These are phyloP conservation scores for Fimicolochytrium jonesii DNA, from an alignment of 192 early-diverging fungal genomes.

Conservation along the genomic window DNA sequence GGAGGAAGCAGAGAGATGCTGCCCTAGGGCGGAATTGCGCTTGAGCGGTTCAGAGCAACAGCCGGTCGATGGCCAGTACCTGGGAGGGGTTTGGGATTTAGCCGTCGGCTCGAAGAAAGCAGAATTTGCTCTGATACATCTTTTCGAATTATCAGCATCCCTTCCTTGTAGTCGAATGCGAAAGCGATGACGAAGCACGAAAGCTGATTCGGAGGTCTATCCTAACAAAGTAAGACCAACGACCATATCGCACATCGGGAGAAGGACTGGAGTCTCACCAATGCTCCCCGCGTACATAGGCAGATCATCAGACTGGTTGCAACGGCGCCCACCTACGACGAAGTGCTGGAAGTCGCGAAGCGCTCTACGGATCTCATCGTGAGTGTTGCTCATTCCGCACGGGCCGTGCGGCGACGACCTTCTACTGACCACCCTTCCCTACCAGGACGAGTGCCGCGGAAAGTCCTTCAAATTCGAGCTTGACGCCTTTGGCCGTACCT, in stretches of 20 bases:
- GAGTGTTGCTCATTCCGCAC: not conserved
- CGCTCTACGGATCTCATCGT: slow-evolving; percentile 55
- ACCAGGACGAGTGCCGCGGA: too few species aligned
- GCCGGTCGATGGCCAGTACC: too few species aligned
- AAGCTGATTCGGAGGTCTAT: slow-evolving; percentile 78
- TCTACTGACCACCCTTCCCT: too few species aligned
- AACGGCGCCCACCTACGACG: slow-evolving; percentile 53
- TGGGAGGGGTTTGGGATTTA: too few species aligned
- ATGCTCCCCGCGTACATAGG: slow-evolving; percentile 34
- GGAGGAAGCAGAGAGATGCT: too few species aligned
- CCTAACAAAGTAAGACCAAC: slow-evolving; percentile 76
- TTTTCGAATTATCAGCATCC: slow-evolving; percentile 52
- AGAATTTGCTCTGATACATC: too few species aligned
- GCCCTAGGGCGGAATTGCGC: too few species aligned
- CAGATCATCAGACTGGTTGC: slow-evolving; percentile 78
- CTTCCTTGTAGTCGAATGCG: slow-evolving; percentile 74
- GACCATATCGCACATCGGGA: too few species aligned
- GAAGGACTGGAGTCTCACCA: not conserved
- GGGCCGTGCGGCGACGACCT: not conserved
- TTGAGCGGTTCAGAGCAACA: too few species aligned
- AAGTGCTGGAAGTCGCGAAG: slow-evolving; percentile 58
- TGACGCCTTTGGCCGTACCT: slow-evolving; percentile 69
- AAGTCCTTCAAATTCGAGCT: slow-evolving; percentile 52
- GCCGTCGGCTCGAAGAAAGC: too few species aligned
- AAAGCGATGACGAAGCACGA: slow-evolving; percentile 61